Evolutionary conservation across 495 filamentous ascomycete genomes (phyloP), one percentile per base, ranked within the genome.

Genomic region (Usnea hakonensis): DNA sequence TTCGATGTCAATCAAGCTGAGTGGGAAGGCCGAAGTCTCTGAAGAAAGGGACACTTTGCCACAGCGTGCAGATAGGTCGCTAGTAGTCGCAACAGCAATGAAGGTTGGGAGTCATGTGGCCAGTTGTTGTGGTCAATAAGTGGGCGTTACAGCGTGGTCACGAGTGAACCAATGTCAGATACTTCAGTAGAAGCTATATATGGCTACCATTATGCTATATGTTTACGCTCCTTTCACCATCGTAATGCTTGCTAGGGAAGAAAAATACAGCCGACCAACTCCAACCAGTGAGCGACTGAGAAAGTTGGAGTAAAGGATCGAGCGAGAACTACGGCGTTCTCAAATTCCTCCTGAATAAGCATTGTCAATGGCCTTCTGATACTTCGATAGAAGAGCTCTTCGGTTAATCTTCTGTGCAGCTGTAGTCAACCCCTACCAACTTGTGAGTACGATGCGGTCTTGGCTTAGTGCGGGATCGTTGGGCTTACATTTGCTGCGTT

Each of bases 401-500:
- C 80, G 77, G 64, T 83, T 79, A 52, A 83, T 71, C 63, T 83
- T 83, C 70, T 83, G 80, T 10, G 80, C 79, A 33, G 80, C 79
- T 56, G 80, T 83, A 67, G 78, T 78, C 67, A 73, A 76, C 40
- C 80, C 80, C 79, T 82, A 54, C 36, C 52, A 46, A 17, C 9
- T 14, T 55, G 48, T 64, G 19, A 70, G 65, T 52, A 43, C 32
- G 14, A 57, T 4, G 9, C 28, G n/a, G 2, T 50, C 3, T 52
- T 0, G 38, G 2, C 23, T 30, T 38, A 37, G 30, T 30, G 44
- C 23, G 14, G 41, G 43, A 58, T 41, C 21, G 63, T 53, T 60
- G 81, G 58, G 81, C 91, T 85, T 80, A 95, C 93, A 76, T 95
- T 97, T 58, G 95, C 88, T 56, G 94, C 89, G 32, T 88, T 97